A percentile compares a stretch with the other conserved stretches of the same genome.
phyloP scores from a whole-genome alignment of 306 rosid genomes.

The Cicer yamashitae region DNA sequence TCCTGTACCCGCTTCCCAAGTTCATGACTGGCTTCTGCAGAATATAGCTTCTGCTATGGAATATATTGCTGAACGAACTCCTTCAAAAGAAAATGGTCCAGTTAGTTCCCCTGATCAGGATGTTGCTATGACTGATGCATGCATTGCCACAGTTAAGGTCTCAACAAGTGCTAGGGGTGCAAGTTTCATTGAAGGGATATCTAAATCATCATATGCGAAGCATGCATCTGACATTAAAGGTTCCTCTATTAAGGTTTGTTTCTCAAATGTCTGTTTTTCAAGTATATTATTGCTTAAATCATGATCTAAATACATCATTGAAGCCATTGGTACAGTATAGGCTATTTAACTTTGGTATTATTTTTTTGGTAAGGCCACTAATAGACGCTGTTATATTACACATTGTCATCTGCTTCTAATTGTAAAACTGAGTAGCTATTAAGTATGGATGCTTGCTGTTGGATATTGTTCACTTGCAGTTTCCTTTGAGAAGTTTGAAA shows the following conservation, averaged over 20 bases:
- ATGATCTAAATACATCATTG: conserved; percentile 10
- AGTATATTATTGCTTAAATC: conserved; percentile 2
- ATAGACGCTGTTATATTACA: not conserved
- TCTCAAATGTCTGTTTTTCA: conserved; percentile 18
- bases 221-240: conserved; percentile 88
- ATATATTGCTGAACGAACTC: conserved; percentile 77
- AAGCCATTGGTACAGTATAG: not conserved
- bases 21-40: conserved; percentile 86
- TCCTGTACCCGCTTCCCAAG: conserved; percentile 88
- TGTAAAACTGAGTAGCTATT: conserved; percentile 9
- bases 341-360: not conserved
- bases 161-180: conserved; percentile 68
- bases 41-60: conserved; percentile 84
- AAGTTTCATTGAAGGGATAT: conserved; percentile 90
- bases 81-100: conserved; percentile 87
- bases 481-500: not conserved
- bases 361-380: conserved; percentile 18
- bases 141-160: conserved; percentile 64
- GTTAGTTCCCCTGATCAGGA: conserved; percentile 82
- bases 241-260: conserved; percentile 87
- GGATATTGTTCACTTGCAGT: not conserved
- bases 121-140: conserved; percentile 95
- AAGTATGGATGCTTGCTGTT: not conserved
- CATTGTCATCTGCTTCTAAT: conserved; percentile 9
- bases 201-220: conserved; percentile 87